These are phyloP conservation scores for Madurella mycetomatis DNA, from an alignment of 2,329 filamentous ascomycete species.

Conservation along the genomic window DNA sequence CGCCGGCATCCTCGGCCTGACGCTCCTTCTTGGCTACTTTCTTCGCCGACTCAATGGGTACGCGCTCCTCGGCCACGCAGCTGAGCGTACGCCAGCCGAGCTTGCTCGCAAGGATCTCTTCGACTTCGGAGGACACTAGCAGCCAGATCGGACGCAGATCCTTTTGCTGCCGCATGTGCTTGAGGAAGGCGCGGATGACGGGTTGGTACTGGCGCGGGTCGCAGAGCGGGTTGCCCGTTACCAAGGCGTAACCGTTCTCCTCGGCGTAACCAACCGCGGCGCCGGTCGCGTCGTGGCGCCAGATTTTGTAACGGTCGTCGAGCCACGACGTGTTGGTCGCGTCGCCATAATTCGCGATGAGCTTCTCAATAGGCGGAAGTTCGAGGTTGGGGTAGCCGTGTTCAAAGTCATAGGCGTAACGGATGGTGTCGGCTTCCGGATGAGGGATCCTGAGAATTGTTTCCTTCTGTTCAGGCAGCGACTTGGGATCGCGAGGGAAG, in stretches of 20 bases:
- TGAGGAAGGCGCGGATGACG: conserved; percentile 70
- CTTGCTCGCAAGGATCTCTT: conserved; percentile 73
- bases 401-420: conserved; percentile 46
- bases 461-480: conserved; percentile 59
- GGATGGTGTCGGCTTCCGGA: conserved; percentile 78
- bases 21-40: conserved; percentile 68
- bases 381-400: conserved; percentile 39
- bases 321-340: conserved; percentile 92
- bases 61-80: conserved; percentile 82
- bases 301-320: conserved; percentile 82
- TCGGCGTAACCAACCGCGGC: conserved; percentile 81
- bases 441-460: conserved; percentile 64
- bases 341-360: conserved; percentile 93
- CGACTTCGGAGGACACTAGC: conserved; percentile 71
- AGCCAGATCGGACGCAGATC: conserved; percentile 80
- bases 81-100: conserved; percentile 86
- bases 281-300: conserved; percentile 74
- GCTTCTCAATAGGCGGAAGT: conserved; percentile 72
- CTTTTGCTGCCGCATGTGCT: conserved; percentile 51
- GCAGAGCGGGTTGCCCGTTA: conserved; percentile 84
- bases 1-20: conserved; percentile 74
- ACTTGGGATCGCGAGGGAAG: conserved; percentile 85
- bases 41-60: conserved; percentile 64
- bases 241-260: conserved; percentile 55
- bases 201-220: conserved; percentile 70